Evolutionary conservation across 768 basidiomycete species (phyloP).

Genomic region (Trametes cubensis): DNA sequence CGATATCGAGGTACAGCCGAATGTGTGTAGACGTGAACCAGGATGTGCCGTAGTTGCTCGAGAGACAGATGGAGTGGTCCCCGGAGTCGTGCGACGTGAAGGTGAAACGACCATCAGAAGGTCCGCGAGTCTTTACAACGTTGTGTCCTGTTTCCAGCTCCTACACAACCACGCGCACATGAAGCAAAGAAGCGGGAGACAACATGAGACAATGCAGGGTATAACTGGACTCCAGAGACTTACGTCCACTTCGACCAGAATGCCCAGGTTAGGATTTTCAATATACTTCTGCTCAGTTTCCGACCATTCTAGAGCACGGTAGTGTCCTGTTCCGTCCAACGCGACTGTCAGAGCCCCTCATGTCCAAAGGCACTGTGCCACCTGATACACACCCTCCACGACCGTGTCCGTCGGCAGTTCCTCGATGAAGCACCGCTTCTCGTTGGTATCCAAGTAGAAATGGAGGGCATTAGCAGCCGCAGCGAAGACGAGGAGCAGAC

Average conservation of each 20-base stretch:
- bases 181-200: background rate
- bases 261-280: conserved; percentile 77
- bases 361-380: background rate
- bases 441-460: conserved; percentile 94
- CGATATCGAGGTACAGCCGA: conserved; percentile 91
- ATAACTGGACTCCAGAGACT: conserved; percentile 32
- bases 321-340: conserved; percentile 66
- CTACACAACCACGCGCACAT: conserved; percentile 43
- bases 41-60: conserved; percentile 82
- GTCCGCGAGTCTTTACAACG: conserved; percentile 89
- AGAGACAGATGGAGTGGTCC: conserved; percentile 96
- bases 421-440: conserved; percentile 94
- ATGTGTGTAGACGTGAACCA: conserved; percentile 88
- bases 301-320: conserved; percentile 90
- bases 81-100: conserved; percentile 97
- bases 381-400: conserved; percentile 70
- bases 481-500: conserved; percentile 45
- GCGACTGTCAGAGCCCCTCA: background rate
- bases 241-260: conserved; percentile 90
- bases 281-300: conserved; percentile 69
- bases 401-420: conserved; percentile 95
- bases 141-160: conserved; percentile 82
- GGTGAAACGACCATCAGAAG: conserved; percentile 89
- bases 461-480: conserved; percentile 76
- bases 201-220: background rate